A percentile compares a stretch with the other conserved stretches of the same genome.
Evolutionary conservation across 345 rosid genomes (phyloP).

Genomic region (Anacardium occidentale): DNA sequence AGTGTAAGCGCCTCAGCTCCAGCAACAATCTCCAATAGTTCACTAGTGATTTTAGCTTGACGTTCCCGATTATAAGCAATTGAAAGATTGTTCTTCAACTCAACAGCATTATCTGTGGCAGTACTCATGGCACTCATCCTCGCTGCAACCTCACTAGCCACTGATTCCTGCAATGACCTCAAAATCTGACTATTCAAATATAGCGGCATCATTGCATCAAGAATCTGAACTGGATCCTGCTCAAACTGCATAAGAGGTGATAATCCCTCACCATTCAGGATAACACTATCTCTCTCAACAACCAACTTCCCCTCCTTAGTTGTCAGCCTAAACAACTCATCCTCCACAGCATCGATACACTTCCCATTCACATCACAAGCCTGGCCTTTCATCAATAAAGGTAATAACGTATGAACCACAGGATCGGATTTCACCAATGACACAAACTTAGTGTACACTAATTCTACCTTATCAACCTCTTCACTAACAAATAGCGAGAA

Average conservation of each 20-base stretch:
- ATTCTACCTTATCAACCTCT: constrained; percentile 88
- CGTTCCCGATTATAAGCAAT: constrained; percentile 57
- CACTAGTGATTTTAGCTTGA: constrained; percentile 77
- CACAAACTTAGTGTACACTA: constrained; percentile 75
- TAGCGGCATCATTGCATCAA: constrained; percentile 91
- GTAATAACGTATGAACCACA: constrained; percentile 63
- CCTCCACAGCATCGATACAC: constrained; percentile 70
- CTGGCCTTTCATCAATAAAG: constrained; percentile 58
- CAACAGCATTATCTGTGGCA: constrained; percentile 80
- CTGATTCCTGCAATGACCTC: constrained; percentile 81
- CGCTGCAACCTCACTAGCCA: constrained; percentile 81
- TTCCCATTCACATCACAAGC: constrained; percentile 57
- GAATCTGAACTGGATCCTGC: constrained; percentile 89
- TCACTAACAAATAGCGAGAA: constrained; percentile 69
- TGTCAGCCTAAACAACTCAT: constrained; percentile 79
- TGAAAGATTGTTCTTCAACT: constrained; percentile 64
- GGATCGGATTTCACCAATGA: constrained; percentile 80
- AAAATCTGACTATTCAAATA: constrained; percentile 84
- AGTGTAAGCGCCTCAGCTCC: constrained; percentile 75
- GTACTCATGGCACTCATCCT: constrained; percentile 90
- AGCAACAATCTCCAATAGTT: constrained; percentile 78
- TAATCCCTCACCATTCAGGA: constrained; percentile 27
- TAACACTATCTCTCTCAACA: constrained; percentile 53
- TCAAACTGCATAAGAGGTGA: constrained; percentile 78
- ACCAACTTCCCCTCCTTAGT: constrained; percentile 70